phyloP scores from a whole-genome alignment of 2,329 filamentous ascomycete species.

The Botrytis aclada region DNA sequence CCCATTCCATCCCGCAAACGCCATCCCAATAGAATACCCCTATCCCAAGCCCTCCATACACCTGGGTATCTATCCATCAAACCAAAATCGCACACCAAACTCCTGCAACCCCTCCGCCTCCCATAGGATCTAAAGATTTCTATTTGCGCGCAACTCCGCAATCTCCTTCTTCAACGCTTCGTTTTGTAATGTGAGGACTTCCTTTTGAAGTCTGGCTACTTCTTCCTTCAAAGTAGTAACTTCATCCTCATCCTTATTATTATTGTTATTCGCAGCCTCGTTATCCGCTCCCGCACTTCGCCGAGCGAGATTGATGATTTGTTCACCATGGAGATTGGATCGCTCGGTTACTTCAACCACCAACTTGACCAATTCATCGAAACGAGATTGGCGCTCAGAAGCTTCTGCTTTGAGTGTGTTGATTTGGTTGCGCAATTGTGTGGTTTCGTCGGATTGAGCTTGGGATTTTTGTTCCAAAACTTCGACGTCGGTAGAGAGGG shows the following conservation, averaged over 20 bases:
- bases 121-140: accelerated
- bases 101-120: too few relatives aligned
- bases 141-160: not conserved
- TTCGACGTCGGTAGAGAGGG: not conserved
- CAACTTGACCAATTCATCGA: not conserved
- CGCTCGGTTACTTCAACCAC: not conserved
- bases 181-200: not conserved
- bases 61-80: not conserved
- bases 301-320: not conserved
- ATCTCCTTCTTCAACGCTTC: not conserved
- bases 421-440: not conserved
- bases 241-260: not conserved
- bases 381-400: not conserved
- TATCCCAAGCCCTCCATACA: too few relatives aligned
- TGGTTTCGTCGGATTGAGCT: too few relatives aligned
- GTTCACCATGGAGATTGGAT: accelerated
- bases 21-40: not conserved
- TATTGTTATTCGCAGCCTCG: not conserved
- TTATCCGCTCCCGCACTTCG: accelerated
- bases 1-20: not conserved
- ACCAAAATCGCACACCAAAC: not conserved
- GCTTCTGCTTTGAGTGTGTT: not conserved
- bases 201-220: not conserved
- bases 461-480: accelerated
- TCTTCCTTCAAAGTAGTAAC: not conserved